Evolutionary conservation across 2,329 filamentous ascomycete species (phyloP).

Genomic region (Colletotrichum sansevieriae): DNA sequence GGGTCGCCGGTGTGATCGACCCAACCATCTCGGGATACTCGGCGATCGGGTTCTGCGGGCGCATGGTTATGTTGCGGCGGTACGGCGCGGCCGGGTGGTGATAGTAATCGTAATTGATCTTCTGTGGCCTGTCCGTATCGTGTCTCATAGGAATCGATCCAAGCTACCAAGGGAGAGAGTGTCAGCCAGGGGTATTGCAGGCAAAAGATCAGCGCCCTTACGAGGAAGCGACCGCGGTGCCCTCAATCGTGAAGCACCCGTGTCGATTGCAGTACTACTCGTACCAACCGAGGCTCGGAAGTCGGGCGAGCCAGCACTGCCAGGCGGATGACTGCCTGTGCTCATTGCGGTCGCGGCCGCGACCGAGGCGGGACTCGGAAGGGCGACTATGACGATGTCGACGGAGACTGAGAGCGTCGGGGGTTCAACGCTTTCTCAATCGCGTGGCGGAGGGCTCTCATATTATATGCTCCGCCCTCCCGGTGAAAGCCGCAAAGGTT

Average conservation of each 20-base stretch:
- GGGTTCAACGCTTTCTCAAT: slow-evolving; percentile 37
- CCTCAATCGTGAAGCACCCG: slow-evolving; percentile 39
- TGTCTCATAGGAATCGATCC: slow-evolving; percentile 63
- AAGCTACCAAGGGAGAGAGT: slow-evolving; percentile 52
- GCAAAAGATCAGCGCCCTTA: slow-evolving; percentile 41
- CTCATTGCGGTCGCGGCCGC: slow-evolving; percentile 40
- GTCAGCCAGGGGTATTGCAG: slow-evolving; percentile 33
- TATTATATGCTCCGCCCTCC: slow-evolving; percentile 39
- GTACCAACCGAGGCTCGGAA: slow-evolving; percentile 41
- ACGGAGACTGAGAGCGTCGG: slow-evolving; percentile 26
- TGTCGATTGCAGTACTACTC: slow-evolving; percentile 40
- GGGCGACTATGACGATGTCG: slow-evolving; percentile 25
- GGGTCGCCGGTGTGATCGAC: slow-evolving; percentile 56
- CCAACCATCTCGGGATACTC: slow-evolving; percentile 63
- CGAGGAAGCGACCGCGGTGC: slow-evolving; percentile 48
- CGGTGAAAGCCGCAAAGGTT: slow-evolving; percentile 14
- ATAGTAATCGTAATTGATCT: slow-evolving; percentile 56
- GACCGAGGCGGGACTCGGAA: slow-evolving; percentile 14
- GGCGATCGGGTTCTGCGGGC: slow-evolving; percentile 55
- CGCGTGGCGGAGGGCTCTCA: slow-evolving; percentile 34
- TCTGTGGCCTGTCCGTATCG: slow-evolving; percentile 54
- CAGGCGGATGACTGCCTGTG: slow-evolving; percentile 39
- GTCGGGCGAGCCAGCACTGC: slow-evolving; percentile 42
- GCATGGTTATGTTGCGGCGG: slow-evolving; percentile 58
- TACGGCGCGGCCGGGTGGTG: slow-evolving; percentile 54